A percentile compares a stretch with the other conserved stretches of the same genome.
Evolutionary conservation across 345 rosid species (phyloP).

Genomic region (Gossypium mustelinum): DNA sequence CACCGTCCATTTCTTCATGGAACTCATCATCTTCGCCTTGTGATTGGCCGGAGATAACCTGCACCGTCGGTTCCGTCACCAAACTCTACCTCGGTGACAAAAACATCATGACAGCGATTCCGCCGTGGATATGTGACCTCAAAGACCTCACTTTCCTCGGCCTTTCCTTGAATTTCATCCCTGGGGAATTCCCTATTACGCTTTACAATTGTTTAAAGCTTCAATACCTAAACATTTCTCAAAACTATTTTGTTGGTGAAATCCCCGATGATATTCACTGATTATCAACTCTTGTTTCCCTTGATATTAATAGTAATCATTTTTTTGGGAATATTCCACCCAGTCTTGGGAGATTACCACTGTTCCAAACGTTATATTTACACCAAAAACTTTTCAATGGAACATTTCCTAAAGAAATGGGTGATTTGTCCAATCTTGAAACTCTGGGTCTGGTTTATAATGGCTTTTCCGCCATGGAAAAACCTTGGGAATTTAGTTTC

Average conservation of each 20-base stretch:
- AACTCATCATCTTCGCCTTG: constrained; percentile 55
- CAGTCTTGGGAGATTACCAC: constrained; percentile 37
- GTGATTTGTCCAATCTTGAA: constrained; percentile 56
- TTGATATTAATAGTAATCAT: constrained; percentile 48
- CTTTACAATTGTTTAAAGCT: constrained; percentile 66
- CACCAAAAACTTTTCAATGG: constrained; percentile 51
- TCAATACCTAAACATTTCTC: constrained; percentile 49
- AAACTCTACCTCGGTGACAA: constrained; percentile 27
- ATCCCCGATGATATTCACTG: constrained; percentile 54
- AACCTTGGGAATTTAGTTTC: constrained; percentile 55
- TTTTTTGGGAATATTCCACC: constrained; percentile 69
- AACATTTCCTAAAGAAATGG: constrained; percentile 78
- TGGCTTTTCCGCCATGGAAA: constrained; percentile 42
- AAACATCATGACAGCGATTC: constrained; percentile 42
- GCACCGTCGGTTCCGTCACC: constrained; percentile 44
- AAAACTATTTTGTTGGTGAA: constrained; percentile 54
- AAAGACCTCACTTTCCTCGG: constrained; percentile 42
- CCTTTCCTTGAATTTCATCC: constrained; percentile 44
- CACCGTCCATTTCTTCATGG: constrained; percentile 61
- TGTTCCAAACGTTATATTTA: constrained; percentile 36
- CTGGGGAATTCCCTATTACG: constrained; percentile 52
- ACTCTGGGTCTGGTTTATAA: constrained; percentile 38
- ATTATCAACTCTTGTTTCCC: constrained; percentile 38
- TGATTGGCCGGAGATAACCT: constrained; percentile 49
- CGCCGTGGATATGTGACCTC: constrained; percentile 57